These are phyloP conservation scores for Fimicolochytrium jonesii DNA, from an alignment of 192 early-diverging fungal species.

Conservation along the genomic window DNA sequence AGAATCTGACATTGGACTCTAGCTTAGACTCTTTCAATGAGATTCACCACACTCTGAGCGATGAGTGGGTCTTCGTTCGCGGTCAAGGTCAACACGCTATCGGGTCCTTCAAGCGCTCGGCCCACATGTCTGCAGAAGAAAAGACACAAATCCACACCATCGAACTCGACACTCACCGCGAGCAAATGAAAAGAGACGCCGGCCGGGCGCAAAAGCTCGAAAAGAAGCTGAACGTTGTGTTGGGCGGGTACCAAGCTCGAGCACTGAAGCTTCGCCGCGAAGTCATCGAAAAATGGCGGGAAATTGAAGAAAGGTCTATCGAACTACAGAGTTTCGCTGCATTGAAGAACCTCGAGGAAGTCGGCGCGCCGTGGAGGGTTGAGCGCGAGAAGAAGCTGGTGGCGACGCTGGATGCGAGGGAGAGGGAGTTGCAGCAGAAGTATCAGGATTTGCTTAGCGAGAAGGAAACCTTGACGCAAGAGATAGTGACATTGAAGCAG, in stretches of 20 bases:
- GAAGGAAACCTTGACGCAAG: constrained; percentile 33
- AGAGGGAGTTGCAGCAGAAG: constrained; percentile 58
- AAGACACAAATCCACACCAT: background rate
- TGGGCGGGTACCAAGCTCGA: constrained; percentile 83
- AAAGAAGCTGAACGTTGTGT: constrained; percentile 67
- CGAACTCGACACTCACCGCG: constrained; percentile 52
- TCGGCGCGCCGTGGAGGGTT: constrained; percentile 41
- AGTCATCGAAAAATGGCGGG: constrained; percentile 14
- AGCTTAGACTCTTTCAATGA: background rate
- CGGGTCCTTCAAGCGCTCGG: constrained; percentile 7
- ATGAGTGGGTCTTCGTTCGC: background rate
- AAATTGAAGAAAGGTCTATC: constrained; percentile 18
- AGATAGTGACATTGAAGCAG: too few species aligned
- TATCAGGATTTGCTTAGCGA: constrained; percentile 59
- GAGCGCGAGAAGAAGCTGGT: constrained; percentile 55
- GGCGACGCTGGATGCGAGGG: constrained; percentile 43
- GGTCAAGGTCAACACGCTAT: background rate
- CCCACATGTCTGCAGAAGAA: background rate
- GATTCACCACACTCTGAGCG: background rate
- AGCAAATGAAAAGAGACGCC: constrained; percentile 71
- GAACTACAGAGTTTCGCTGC: constrained; percentile 25
- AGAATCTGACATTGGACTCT: constrained; percentile 15
- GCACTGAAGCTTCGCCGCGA: constrained; percentile 61
- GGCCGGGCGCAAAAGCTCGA: constrained; percentile 78
- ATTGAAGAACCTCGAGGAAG: constrained; percentile 29